These are phyloP conservation scores for Auriscalpium microsporum DNA, from an alignment of 768 basidiomycete genomes.

Conservation along the genomic window DNA sequence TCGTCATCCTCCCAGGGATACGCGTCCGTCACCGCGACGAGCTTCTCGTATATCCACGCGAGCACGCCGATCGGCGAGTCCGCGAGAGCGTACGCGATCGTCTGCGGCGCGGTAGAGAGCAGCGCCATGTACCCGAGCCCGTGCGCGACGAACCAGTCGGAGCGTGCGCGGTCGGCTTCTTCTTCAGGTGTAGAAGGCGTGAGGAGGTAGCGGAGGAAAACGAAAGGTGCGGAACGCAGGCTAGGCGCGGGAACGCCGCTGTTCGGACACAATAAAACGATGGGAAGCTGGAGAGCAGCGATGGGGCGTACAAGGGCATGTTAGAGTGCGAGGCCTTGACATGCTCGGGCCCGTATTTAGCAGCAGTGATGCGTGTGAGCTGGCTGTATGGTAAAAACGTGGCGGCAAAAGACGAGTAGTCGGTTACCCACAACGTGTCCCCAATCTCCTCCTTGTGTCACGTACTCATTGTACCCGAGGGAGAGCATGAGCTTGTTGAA, in stretches of 20 bases:
- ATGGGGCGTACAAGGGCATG: slow-evolving; percentile 18
- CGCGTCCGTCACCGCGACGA: slow-evolving; percentile 26
- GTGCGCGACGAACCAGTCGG: slow-evolving; percentile 22
- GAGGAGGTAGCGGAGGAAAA: slow-evolving; percentile 22
- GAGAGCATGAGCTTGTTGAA: slow-evolving; percentile 16
- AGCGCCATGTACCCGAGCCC: slow-evolving; percentile 31
- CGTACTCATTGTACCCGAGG: slow-evolving; percentile 25
- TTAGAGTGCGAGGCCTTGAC: slow-evolving; percentile 29
- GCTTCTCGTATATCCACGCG: slow-evolving; percentile 27
- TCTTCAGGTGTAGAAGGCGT: slow-evolving; percentile 28
- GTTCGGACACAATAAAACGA: not conserved
- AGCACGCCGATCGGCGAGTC: slow-evolving; percentile 44
- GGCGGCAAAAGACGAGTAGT: not conserved
- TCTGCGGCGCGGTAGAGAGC: slow-evolving; percentile 26
- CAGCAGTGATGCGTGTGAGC: slow-evolving; percentile 21
- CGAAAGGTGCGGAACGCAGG: slow-evolving; percentile 17
- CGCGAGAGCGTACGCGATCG: slow-evolving; percentile 38
- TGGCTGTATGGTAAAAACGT: slow-evolving; percentile 2
- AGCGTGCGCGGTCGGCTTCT: slow-evolving; percentile 27
- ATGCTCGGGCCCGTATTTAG: slow-evolving; percentile 20
- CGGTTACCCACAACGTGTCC: slow-evolving; percentile 26
- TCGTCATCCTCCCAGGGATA: slow-evolving; percentile 52
- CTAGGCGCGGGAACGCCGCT: slow-evolving; percentile 21
- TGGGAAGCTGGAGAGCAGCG: not conserved
- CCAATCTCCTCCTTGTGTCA: slow-evolving; percentile 43